These are phyloP conservation scores for Penicillium fuscoglaucum DNA, from an alignment of 2,329 filamentous ascomycete genomes.

Conservation along the genomic window DNA sequence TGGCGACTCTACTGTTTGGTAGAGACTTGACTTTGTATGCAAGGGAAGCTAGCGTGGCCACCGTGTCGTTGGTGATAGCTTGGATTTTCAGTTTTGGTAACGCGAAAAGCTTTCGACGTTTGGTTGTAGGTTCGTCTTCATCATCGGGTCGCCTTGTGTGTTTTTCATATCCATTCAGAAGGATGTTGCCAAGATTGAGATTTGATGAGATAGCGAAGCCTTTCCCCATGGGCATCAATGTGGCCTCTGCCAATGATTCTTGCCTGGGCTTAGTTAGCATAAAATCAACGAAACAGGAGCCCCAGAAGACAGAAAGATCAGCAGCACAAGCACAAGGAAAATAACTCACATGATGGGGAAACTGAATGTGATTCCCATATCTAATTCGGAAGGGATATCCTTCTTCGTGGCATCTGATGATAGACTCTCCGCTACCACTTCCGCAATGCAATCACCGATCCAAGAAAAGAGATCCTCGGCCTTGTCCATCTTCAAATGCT, in stretches of 20 bases:
- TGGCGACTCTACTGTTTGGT: conserved; percentile 64
- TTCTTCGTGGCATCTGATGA: conserved; percentile 42
- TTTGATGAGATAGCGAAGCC: conserved; percentile 58
- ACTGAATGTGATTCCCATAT: conserved; percentile 53
- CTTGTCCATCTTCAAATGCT: conserved; percentile 63
- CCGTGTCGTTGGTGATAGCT: conserved; percentile 79
- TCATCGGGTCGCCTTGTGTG: conserved; percentile 47
- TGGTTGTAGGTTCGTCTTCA: conserved; percentile 44
- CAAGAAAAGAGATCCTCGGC: conserved; percentile 75
- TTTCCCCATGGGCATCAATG: conserved; percentile 59
- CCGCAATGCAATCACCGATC: conserved; percentile 75
- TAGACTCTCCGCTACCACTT: conserved; percentile 62
- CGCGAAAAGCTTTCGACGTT: conserved; percentile 47
- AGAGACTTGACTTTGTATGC: conserved; percentile 68
- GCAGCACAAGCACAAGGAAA: not conserved
- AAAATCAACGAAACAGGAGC: not conserved
- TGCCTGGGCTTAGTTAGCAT: conserved; percentile 41
- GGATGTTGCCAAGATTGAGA: conserved; percentile 55
- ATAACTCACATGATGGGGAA: conserved; percentile 51
- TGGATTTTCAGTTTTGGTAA: conserved; percentile 69
- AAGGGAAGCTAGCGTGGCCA: conserved; percentile 75
- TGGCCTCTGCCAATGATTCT: conserved; percentile 55
- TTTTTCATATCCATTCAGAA: conserved; percentile 55
- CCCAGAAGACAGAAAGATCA: not conserved
- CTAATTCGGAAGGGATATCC: conserved; percentile 45